A percentile compares a stretch with the other conserved stretches of the same genome.
Evolutionary conservation across 2,329 filamentous ascomycete genomes (phyloP).

Genomic region (Pseudogymnoascus sp.): DNA sequence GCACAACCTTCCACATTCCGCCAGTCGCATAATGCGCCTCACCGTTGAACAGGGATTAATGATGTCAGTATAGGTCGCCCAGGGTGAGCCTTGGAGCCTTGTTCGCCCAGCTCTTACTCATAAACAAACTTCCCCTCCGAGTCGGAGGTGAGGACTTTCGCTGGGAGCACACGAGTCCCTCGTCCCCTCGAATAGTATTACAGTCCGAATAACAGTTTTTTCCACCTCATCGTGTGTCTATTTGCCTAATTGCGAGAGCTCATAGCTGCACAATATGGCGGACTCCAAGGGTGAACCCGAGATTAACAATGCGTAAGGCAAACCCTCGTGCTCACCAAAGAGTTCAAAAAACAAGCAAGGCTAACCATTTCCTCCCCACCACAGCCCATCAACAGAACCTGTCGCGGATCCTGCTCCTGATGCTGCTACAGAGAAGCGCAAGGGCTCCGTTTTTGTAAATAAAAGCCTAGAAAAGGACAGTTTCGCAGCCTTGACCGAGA

Average conservation of each 20-base stretch:
- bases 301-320: not conserved
- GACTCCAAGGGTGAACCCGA: not conserved
- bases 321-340: not conserved
- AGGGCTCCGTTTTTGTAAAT: slow-evolving; percentile 16
- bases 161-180: not conserved
- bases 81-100: not conserved
- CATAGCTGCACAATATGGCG: not conserved
- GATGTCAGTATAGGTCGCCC: not conserved
- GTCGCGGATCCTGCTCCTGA: not conserved
- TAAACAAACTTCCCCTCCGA: slow-evolving; percentile 1
- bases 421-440: slow-evolving; percentile 3
- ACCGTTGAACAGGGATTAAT: not conserved
- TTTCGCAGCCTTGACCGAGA: slow-evolving; percentile 18
- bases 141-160: not conserved
- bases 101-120: not conserved
- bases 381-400: not conserved
- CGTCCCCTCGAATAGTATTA: not conserved
- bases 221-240: not conserved
- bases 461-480: slow-evolving; percentile 14
- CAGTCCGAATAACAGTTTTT: not conserved
- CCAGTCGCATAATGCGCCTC: not conserved
- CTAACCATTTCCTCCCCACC: not conserved
- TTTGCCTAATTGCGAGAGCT: not conserved
- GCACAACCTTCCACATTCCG: not conserved
- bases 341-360: not conserved